Percentiles rank a stretch among this genome's conserved stretches.
Evolutionary conservation across 768 basidiomycete genomes (phyloP).

Genomic region (Panellus pusillus): DNA sequence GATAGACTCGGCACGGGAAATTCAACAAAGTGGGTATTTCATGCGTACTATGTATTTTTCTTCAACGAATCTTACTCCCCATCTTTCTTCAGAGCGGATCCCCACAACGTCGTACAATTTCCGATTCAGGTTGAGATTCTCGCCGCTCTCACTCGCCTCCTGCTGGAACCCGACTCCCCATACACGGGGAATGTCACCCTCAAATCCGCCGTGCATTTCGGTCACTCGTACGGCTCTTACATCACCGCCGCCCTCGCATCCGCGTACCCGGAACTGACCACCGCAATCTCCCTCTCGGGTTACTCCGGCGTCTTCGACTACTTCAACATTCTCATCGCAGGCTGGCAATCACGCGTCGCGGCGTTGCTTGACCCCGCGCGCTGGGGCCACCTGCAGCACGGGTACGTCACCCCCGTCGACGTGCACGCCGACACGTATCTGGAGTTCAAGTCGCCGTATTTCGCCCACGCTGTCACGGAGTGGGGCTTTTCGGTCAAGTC

Average conservation of each 20-base stretch:
- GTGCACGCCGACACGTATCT: conserved; percentile 5
- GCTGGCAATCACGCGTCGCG: conserved; percentile 13
- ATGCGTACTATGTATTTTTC: neutral
- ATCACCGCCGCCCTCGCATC: conserved; percentile 13
- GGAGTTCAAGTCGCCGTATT: conserved; percentile 8
- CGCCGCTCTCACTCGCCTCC: conserved; percentile 8
- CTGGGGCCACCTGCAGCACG: conserved; percentile 1
- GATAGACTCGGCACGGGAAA: conserved; percentile 11
- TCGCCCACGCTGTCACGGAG: conserved; percentile 10
- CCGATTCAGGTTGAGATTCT: conserved; percentile 16
- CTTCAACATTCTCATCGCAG: conserved; percentile 14
- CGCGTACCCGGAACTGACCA: conserved; percentile 9
- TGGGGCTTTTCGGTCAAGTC: conserved; percentile 6
- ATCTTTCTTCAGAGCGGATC: conserved; percentile 6
- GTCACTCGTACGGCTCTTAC: conserved; percentile 9
- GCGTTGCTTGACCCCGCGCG: conserved; percentile 4
- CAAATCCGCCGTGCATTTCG: conserved; percentile 8
- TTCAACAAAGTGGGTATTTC: conserved; percentile 7
- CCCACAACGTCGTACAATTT: conserved; percentile 13
- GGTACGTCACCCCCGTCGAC: conserved; percentile 11
- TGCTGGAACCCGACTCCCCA: neutral
- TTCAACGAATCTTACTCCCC: neutral
- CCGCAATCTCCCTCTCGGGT: conserved; percentile 6
- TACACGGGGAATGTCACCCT: neutral
- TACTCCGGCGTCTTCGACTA: conserved; percentile 13